These are phyloP conservation scores for Aspergillus pseudoglaucus DNA, from an alignment of 2,329 filamentous ascomycete species.

Conservation along the genomic window DNA sequence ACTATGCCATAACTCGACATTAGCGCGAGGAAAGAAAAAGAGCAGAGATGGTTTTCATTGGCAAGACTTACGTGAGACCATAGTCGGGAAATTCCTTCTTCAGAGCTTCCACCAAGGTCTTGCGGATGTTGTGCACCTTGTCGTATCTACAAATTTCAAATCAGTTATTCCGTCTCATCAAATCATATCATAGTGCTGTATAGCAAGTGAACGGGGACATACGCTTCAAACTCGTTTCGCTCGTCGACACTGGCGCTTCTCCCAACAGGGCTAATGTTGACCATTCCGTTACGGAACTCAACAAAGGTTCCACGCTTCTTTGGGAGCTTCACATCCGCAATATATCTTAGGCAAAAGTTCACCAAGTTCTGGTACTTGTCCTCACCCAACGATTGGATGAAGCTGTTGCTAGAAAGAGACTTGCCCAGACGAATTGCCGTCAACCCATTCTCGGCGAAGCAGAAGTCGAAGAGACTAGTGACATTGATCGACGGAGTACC, in stretches of 20 bases:
- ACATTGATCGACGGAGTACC: slow-evolving; percentile 64
- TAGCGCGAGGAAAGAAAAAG: slow-evolving; percentile 1
- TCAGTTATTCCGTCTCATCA: slow-evolving; percentile 7
- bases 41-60: not conserved
- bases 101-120: slow-evolving; percentile 67
- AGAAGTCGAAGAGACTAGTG: slow-evolving; percentile 88
- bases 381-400: slow-evolving; percentile 90
- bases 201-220: slow-evolving; percentile 13
- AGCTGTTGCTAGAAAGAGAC: slow-evolving; percentile 69
- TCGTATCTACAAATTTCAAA: slow-evolving; percentile 53
- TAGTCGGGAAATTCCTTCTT: slow-evolving; percentile 76
- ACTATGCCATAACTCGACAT: slow-evolving; percentile 36
- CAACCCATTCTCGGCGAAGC: slow-evolving; percentile 94
- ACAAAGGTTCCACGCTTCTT: slow-evolving; percentile 62
- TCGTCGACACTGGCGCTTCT: slow-evolving; percentile 78
- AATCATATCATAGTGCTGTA: not conserved
- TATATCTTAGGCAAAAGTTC: slow-evolving; percentile 54
- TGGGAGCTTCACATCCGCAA: slow-evolving; percentile 55
- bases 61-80: slow-evolving; percentile 67
- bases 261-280: slow-evolving; percentile 58
- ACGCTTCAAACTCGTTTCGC: slow-evolving; percentile 69
- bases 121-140: slow-evolving; percentile 66
- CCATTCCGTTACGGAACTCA: slow-evolving; percentile 61
- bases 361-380: slow-evolving; percentile 59
- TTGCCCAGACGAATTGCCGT: slow-evolving; percentile 80